Evolutionary conservation across 768 basidiomycete species (phyloP).

Genomic region (Amyloporia xantha): DNA sequence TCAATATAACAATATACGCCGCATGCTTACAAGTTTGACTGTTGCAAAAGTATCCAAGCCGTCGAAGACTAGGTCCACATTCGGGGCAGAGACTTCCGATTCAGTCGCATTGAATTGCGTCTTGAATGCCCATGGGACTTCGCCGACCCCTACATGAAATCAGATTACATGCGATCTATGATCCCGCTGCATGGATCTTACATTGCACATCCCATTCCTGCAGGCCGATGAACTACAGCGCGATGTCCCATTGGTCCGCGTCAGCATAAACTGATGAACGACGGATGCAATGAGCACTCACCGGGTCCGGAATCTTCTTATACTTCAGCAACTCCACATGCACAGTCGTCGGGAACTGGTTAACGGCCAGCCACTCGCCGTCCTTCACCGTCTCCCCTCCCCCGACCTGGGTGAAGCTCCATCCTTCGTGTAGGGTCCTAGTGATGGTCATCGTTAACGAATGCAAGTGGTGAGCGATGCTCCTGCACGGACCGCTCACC

Average conservation of each 20-base stretch:
- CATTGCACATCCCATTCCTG: slow-evolving; percentile 92
- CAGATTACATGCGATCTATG: background rate
- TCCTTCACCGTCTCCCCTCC: slow-evolving; percentile 45
- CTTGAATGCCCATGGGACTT: slow-evolving; percentile 80
- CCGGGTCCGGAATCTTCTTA: slow-evolving; percentile 77
- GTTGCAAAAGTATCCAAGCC: slow-evolving; percentile 86
- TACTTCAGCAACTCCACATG: slow-evolving; percentile 78
- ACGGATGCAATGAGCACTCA: slow-evolving; percentile 29
- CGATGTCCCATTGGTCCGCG: slow-evolving; percentile 5
- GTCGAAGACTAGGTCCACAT: slow-evolving; percentile 79
- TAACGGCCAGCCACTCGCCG: slow-evolving; percentile 60
- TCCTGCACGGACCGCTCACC: background rate
- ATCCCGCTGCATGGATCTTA: slow-evolving; percentile 27
- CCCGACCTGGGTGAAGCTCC: slow-evolving; percentile 64
- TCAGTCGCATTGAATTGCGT: slow-evolving; percentile 50
- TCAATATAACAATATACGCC: background rate
- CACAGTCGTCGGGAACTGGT: slow-evolving; percentile 75
- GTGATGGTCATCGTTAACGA: background rate
- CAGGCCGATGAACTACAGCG: slow-evolving; percentile 58
- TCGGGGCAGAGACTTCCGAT: slow-evolving; percentile 36
- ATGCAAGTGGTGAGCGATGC: background rate
- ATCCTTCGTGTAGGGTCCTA: slow-evolving; percentile 35
- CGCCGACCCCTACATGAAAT: slow-evolving; percentile 71
- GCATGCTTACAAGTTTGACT: slow-evolving; percentile 52
- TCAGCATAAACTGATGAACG: slow-evolving; percentile 1